phyloP scores from a whole-genome alignment of 2,329 filamentous ascomycete species.

The Fusarium newnesense region DNA sequence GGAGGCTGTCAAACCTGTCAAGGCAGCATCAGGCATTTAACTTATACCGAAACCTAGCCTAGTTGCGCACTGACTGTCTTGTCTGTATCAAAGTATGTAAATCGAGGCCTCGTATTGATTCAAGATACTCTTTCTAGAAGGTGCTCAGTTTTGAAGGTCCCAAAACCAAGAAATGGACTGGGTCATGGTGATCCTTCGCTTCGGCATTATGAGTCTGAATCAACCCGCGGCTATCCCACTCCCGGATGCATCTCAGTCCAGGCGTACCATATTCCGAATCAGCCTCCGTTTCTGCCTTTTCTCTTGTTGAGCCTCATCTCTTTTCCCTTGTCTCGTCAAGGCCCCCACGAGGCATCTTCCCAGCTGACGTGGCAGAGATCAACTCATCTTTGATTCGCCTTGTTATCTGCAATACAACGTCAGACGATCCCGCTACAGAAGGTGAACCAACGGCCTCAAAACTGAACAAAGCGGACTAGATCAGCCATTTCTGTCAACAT shows the following conservation, averaged over 20 bases:
- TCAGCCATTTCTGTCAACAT: neutral
- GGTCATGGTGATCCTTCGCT: neutral
- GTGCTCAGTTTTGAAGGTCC: neutral
- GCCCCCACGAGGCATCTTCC: conserved; percentile 16
- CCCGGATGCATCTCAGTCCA: neutral
- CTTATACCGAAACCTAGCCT: neutral
- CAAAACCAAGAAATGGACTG: neutral
- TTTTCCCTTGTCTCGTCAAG: neutral
- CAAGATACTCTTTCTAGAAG: neutral
- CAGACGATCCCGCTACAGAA: conserved; percentile 16
- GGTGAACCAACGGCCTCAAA: conserved; percentile 21
- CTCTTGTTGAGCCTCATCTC: conserved; percentile 32
- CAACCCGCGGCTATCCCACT: neutral
- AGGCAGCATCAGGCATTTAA: neutral
- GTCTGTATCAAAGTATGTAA: neutral
- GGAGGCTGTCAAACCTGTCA: conserved; percentile 10
- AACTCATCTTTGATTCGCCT: conserved; percentile 8
- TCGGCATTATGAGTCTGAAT: neutral
- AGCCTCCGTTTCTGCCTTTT: conserved; percentile 20
- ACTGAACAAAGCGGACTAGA: neutral
- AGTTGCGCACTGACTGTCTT: neutral
- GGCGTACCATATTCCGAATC: neutral
- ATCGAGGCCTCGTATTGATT: neutral
- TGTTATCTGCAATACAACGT: conserved; percentile 25
- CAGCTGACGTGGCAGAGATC: conserved; percentile 37